Evolutionary conservation across 73 alveolate species (phyloP).

Genomic region (Tetrahymena malaccensis): DNA sequence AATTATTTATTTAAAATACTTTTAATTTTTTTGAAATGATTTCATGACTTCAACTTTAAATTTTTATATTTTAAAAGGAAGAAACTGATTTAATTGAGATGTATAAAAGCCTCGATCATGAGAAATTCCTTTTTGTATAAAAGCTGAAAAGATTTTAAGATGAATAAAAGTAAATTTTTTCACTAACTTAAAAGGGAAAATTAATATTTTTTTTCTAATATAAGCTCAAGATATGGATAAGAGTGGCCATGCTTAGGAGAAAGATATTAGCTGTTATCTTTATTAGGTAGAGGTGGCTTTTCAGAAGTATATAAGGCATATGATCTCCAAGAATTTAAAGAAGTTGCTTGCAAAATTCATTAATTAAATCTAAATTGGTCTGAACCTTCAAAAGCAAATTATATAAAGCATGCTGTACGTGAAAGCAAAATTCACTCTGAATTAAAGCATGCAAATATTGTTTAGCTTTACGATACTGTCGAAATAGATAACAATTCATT

Average conservation of each 20-base stretch:
- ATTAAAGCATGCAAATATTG: constrained; percentile 82
- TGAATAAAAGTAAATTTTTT: constrained; percentile 76
- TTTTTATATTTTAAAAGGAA: constrained; percentile 12
- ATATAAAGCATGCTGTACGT: constrained; percentile 95
- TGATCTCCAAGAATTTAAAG: constrained; percentile 83
- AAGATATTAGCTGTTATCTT: constrained; percentile 71
- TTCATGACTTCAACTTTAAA: too few relatives aligned
- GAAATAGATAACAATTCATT: constrained; percentile 94
- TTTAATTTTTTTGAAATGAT: too few relatives aligned
- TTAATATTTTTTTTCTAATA: constrained; percentile 52
- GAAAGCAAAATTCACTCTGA: constrained; percentile 92
- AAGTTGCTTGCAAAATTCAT: constrained; percentile 93
- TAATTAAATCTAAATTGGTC: constrained; percentile 88
- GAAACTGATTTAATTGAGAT: constrained; percentile 40
- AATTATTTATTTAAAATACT: background rate
- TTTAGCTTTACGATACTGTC: constrained; percentile 88
- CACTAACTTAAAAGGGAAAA: constrained; percentile 55
- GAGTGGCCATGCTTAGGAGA: constrained; percentile 69
- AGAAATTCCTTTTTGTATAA: constrained; percentile 15
- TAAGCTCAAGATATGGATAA: constrained; percentile 57
- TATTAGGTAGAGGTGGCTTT: constrained; percentile 97
- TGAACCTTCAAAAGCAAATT: constrained; percentile 84
- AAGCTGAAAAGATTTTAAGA: constrained; percentile 47
- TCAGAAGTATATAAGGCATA: constrained; percentile 96
- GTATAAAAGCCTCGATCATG: constrained; percentile 21